Conservation (phyloP, 768 basidiomycete genomes). For the Tephrocybe sp. region DNA sequence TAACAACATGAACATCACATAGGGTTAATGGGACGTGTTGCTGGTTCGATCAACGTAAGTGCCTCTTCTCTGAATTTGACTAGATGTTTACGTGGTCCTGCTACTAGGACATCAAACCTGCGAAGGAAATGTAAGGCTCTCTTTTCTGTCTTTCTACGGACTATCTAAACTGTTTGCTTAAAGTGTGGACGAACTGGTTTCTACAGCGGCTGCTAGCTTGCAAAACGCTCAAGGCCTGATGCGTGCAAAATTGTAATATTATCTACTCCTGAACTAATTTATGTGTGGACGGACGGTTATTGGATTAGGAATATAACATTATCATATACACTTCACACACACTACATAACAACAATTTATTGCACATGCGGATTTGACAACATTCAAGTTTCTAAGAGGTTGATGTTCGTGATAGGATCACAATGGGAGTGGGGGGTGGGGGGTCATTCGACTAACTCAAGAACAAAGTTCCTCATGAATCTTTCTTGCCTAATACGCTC, state of each 20-base stretch:
- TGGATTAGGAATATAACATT: neutral
- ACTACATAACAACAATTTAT: neutral
- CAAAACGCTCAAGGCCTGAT: slow-evolving; percentile 39
- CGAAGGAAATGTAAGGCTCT: slow-evolving; percentile 72
- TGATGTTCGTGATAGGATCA: no score
- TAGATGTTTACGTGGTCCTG: slow-evolving; percentile 7
- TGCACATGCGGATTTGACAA: no score
- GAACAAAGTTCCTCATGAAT: no score
- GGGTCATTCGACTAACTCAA: no score
- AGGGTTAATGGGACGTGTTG: slow-evolving; percentile 83
- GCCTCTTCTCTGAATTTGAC: neutral
- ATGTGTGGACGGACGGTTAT: neutral
- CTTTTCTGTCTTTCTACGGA: slow-evolving; percentile 1
- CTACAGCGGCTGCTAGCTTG: slow-evolving; percentile 61
- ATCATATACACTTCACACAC: neutral
- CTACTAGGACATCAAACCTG: slow-evolving; percentile 72
- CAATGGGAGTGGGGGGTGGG: no score
- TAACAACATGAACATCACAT: slow-evolving; percentile 2
- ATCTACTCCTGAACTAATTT: neutral
- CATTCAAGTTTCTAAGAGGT: no score
- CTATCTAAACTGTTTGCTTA: slow-evolving; percentile 5
- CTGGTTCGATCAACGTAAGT: slow-evolving; percentile 61
- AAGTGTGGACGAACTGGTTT: slow-evolving; percentile 82
- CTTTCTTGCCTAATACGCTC: no score
- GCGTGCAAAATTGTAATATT: slow-evolving; percentile 48